Evolutionary conservation across 306 rosid genomes (phyloP), one percentile per base, ranked within the genome.

Genomic region (Mimosa pudica): DNA sequence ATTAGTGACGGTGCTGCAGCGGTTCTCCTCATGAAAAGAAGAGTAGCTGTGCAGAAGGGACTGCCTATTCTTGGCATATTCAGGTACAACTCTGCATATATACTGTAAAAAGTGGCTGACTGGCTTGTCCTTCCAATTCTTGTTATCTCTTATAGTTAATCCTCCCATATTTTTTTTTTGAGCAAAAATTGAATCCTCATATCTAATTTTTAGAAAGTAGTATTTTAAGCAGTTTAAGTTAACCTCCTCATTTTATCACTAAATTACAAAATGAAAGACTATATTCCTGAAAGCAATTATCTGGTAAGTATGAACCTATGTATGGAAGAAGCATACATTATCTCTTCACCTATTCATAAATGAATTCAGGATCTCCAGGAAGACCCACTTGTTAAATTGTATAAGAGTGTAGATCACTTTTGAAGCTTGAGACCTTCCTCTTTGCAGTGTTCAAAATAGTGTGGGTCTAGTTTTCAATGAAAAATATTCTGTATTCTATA

Each of bases 1-100:
- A 83, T 92, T 64, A 92, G 98, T 76, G 97, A 95, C 62, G 98
- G 97, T 20, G 98, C 98, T 44, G 97, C 90, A 78, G 98, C 97
- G 41, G 98, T 95, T 47, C 98, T 95, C 38, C 92, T 95, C 61
- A 91, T 90, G 98, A 95, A 88, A 84, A 92, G 98, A 89, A 95
- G 90, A 71, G 69, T 88, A 35, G 98, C 98, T 41, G 47, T 83
- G 74, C 88, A 90, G 88, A 95, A 75, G 85, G 91, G 96, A 57
- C 92, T 95, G 78, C 98, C 93, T 48, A 88, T 95, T 84, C 85
- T 92, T 73, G 98, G 98, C 65, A 75, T 89, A 74, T 87, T 95
- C 86, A 89, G 97, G 98, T 95, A 83, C 57, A 63, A 38, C 73
- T 14, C 41, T 70, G 51, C 52, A 62, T 33, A 24, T 33, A 58